Evolutionary conservation across 1,284 basidiomycete genomes (phyloP), one percentile per base, ranked within the genome.

Genomic region (Sanguinoderma infundibulare): DNA sequence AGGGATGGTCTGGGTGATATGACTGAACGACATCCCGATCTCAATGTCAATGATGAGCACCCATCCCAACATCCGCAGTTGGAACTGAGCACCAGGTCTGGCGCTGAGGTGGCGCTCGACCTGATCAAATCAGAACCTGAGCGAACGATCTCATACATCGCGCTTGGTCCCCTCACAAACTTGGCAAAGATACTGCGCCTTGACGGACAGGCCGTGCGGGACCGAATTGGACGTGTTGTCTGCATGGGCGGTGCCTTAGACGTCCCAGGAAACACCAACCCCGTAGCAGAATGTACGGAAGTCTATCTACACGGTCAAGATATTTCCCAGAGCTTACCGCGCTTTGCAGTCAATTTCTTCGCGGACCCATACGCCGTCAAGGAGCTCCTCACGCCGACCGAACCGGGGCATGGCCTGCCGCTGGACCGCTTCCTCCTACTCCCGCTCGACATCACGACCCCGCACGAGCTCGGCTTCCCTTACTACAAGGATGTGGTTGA

Each of bases 171-270:
- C 5, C 78, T 96, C 61, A 98, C 95, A 20, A 96, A 93, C 71
- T 79, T 98, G 28, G 94, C 95, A 1, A 78, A 80, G 40, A 82
- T 92, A 52, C 79, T 91, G 73, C 82, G 82, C 10, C 73, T 82
- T 53, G 84, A 93, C 68, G 82, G 84, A 1, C 74, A 79, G 34
- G 78, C 85, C 1, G 74, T 89, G 17, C 79, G 81, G 12, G 79
- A 89, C 2, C 85, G 84, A 35, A 82, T 92, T 39, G 91, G 90
- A 17, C 83, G 87, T 14, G 81, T 98, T 28, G 79, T 96, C 20
- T 90, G 89, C 73, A 98, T 98, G 96, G 97, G 96, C n/a, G 96
- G 96, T n/a, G 90, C 94, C 1, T 77, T 98, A 32, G 95, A 98
- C 67, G 92, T 94, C 20, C 95, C 96, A 0, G 96, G 96, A 2